Evolutionary conservation across 2,329 filamentous ascomycete species (phyloP), one percentile per base, ranked within the genome.

Genomic region (Trichoderma polysporum): DNA sequence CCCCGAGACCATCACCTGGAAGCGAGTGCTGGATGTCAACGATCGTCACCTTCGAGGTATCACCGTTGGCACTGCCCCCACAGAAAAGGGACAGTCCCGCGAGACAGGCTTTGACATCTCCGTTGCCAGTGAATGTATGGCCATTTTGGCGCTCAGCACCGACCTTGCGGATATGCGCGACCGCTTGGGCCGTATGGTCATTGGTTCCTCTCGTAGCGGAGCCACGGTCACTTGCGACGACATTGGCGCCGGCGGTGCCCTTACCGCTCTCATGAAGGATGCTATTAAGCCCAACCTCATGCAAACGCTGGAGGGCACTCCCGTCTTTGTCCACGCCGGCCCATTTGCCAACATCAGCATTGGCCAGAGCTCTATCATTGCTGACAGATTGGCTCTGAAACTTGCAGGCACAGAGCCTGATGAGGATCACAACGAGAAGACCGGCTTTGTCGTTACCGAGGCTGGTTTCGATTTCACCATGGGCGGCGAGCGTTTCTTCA

Each of bases 401-500:
- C 90, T 99, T 70, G 91, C 93, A 4, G 95, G 95, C 75, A 97
- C 94, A 1, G 95, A 99, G 80, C 86, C 89, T 6, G 94, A 97
- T 71, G 95, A 98, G 82, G 88, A 96, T 73, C 87, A 94, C 75
- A 84, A 88, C 59, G 83, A 89, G 72, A 94, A 95, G 84, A 88
- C 91, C 33, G 95, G 95, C 10, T 98, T 95, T 74, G 94, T 97
- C 25, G 90, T 99, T 41, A 99, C 95, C 1, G 95, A 99, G 80
- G 94, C 95, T 62, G 95, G 95, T 10, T 99, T 99, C 79, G 95
- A 99, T 80, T 99, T 99, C 82, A 98, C 95, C 74, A 99, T 99
- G 95, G 95, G 95, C 71, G 95, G 95, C 70, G 95, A 99, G 85
- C 91, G 95, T 61, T 99, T 99, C 86, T 98, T 99, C 88, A 98